Conservation (phyloP, 2,329 filamentous ascomycete genomes). For the Pleoardoris graminearum region DNA sequence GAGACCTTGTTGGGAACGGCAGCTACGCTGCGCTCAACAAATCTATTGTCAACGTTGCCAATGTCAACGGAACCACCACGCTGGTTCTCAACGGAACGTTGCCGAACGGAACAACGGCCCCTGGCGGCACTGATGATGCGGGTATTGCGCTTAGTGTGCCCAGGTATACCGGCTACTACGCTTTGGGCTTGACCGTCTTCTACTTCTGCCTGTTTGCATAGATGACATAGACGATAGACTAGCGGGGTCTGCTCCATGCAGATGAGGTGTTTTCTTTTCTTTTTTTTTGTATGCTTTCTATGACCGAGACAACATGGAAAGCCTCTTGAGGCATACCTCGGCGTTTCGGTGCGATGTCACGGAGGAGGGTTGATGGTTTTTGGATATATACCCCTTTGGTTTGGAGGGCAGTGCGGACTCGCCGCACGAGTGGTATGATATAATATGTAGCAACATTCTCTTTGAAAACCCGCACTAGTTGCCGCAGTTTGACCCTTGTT, state of each 20-base stretch:
- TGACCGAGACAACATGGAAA: no score
- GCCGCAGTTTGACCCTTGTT: no score
- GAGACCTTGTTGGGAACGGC: conserved; percentile 60
- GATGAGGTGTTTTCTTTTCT: not conserved
- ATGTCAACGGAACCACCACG: conserved; percentile 64
- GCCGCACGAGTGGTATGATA: no score
- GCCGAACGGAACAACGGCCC: conserved; percentile 58
- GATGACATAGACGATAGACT: not conserved
- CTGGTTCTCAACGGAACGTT: conserved; percentile 78
- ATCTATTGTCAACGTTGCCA: conserved; percentile 63
- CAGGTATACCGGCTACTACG: conserved; percentile 45
- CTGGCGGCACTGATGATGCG: conserved; percentile 42
- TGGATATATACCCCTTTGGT: no score
- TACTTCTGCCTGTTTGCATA: conserved; percentile 19
- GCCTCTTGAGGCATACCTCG: no score
- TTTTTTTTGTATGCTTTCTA: not conserved
- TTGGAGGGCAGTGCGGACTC: no score
- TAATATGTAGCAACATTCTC: no score
- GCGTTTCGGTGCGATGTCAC: no score
- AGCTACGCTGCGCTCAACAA: conserved; percentile 64
- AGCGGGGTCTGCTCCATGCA: not conserved
- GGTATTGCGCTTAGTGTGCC: conserved; percentile 25
- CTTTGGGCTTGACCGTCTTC: conserved; percentile 44
- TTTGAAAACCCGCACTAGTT: no score
- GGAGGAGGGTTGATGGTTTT: no score